Percentiles rank a stretch among this genome's conserved stretches.
These are phyloP conservation scores for Trichoderma sp. DNA, from an alignment of 2,329 filamentous ascomycete genomes.

Conservation along the genomic window DNA sequence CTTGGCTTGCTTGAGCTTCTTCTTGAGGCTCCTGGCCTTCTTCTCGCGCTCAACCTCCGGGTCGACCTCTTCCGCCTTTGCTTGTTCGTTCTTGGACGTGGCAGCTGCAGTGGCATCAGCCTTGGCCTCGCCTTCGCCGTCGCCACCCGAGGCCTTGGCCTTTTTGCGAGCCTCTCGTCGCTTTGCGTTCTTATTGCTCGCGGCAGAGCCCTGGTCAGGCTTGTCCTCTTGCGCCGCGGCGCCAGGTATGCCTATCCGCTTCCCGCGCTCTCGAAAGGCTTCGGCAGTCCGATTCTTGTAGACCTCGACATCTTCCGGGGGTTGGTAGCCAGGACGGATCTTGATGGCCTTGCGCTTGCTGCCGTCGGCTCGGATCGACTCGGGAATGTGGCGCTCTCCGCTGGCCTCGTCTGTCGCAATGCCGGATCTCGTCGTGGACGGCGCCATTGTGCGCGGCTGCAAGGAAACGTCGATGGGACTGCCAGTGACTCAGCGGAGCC, in stretches of 20 bases:
- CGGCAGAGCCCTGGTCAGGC: slow-evolving; percentile 50
- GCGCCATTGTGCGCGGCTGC: slow-evolving; percentile 55
- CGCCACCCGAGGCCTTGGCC: slow-evolving; percentile 57
- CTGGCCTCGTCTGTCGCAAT: slow-evolving; percentile 75
- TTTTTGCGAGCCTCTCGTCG: slow-evolving; percentile 59
- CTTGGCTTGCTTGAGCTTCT: slow-evolving; percentile 91
- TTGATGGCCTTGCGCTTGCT: slow-evolving; percentile 92
- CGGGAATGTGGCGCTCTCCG: slow-evolving; percentile 86
- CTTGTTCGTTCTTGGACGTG: slow-evolving; percentile 29
- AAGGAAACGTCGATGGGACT: background rate
- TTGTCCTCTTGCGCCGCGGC: slow-evolving; percentile 61
- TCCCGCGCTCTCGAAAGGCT: slow-evolving; percentile 74
- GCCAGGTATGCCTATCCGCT: slow-evolving; percentile 68
- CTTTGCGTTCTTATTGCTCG: slow-evolving; percentile 86
- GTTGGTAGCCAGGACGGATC: slow-evolving; percentile 88
- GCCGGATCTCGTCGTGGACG: slow-evolving; percentile 62
- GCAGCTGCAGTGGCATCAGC: slow-evolving; percentile 31
- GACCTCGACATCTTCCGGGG: slow-evolving; percentile 91
- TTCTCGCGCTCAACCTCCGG: slow-evolving; percentile 82
- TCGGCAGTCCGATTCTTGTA: slow-evolving; percentile 94
- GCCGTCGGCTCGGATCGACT: slow-evolving; percentile 83
- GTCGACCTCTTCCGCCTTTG: slow-evolving; percentile 55
- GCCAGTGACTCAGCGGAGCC: slow-evolving; percentile 4
- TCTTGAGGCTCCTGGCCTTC: slow-evolving; percentile 86
- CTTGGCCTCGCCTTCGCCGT: slow-evolving; percentile 53